These are phyloP conservation scores for Inosperma sp. DNA, from an alignment of 768 basidiomycete species.

Conservation along the genomic window DNA sequence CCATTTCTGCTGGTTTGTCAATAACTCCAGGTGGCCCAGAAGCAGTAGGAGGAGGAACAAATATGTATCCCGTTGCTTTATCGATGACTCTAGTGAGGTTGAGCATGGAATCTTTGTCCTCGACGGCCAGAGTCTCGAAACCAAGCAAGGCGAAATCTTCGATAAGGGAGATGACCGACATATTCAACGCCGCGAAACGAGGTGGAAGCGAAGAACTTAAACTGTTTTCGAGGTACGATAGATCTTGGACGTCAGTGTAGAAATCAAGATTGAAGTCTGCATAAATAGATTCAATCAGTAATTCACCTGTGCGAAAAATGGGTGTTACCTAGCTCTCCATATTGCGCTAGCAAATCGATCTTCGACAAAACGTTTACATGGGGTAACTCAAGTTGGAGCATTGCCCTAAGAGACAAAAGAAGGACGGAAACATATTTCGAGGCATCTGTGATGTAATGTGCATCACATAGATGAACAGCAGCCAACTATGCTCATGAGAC, in stretches of 20 bases:
- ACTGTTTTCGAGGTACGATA: constrained; percentile 78
- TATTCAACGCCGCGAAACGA: constrained; percentile 74
- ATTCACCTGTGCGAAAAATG: constrained; percentile 6
- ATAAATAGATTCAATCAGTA: neutral
- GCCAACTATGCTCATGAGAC: constrained; percentile 58
- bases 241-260: constrained; percentile 97
- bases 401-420: constrained; percentile 86
- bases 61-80: constrained; percentile 89
- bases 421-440: constrained; percentile 92
- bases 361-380: constrained; percentile 98
- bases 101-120: constrained; percentile 97
- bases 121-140: constrained; percentile 95
- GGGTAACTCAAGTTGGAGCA: constrained; percentile 98
- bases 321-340: constrained; percentile 81
- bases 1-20: constrained; percentile 27
- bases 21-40: constrained; percentile 34
- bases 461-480: constrained; percentile 93
- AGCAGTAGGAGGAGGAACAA: constrained; percentile 51
- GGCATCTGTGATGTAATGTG: constrained; percentile 95
- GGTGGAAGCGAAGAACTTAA: constrained; percentile 58
- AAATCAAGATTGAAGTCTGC: constrained; percentile 95
- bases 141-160: constrained; percentile 92
- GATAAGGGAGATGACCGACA: constrained; percentile 86
- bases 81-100: constrained; percentile 81
- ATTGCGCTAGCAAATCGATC: constrained; percentile 83